Base-by-base conservation (phyloP, 1,284 basidiomycete genomes). In the Mycena citricolor region DNA sequence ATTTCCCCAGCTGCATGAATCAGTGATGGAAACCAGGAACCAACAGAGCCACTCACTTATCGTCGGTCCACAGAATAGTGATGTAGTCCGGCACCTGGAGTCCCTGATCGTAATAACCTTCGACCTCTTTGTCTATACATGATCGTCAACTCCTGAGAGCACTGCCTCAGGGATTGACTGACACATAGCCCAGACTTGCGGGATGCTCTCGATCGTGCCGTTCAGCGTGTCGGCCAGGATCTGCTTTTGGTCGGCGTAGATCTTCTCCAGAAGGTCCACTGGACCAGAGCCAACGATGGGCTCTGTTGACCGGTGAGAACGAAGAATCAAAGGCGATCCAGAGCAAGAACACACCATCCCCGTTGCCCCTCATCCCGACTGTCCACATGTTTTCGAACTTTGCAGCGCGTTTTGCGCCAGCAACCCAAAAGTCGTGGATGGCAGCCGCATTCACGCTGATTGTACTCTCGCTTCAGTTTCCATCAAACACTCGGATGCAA, bases 131-230 rank as follows among this genome's bases (percentile, higher is more conserved):
- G 56, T 77, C 74, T 76, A 38, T 40, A 54, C 17, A n/a, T 10
- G 21, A 30, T 33, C 30, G 8, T 21, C 25, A 19, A 19, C 25
- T 21, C 4, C 24, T n/a, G n/a, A n/a, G n/a, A n/a, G n/a, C n/a
- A n/a, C n/a, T 16, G 25, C 23, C 4, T 22, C 28, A n/a, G n/a
- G 32, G 42, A 5, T n/a, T n/a, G n/a, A n/a, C 74, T 33, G 51
- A 81, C 78, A 83, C 3, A 84, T 65, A 23, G 75, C 70, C 81
- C 82, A 85, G 33, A 83, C 68, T 59, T 86, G 83, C 2, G 80
- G 80, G n/a, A n/a, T n/a, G n/a, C n/a, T n/a, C n/a, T n/a, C n/a
- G 31, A 86, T 74, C n/a, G n/a, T n/a, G 3, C 74, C 67, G 10
- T 78, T 61, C 54, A 81, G 68, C 2, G 64, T 66, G 8, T 65